Base-by-base conservation (phyloP, 2,329 filamentous ascomycete genomes). In the Fusarium nodosum region DNA sequence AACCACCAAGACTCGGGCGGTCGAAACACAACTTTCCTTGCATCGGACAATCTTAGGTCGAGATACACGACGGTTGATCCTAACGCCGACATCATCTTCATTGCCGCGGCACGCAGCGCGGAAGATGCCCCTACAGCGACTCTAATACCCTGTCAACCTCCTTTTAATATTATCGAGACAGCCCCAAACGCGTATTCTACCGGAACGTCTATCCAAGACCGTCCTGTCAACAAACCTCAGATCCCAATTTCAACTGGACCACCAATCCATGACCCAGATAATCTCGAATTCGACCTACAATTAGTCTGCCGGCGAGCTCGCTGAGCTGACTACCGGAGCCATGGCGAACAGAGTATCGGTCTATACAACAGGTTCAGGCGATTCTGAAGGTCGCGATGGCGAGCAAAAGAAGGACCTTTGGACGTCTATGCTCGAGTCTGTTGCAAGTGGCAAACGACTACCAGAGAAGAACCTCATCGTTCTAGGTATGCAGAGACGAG, bases 401-500 rank as follows among this genome's bases (percentile, higher is more conserved):
- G 90, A 92, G 74, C 90, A 91, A 69, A 94, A 93, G 82, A 93
- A 93, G 81, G 93, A 97, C 78, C 90, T 97, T 80, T 97, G 95
- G 95, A 94, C 92, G 65, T 94, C 93, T 45, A 93, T 97, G 91
- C 86, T 97, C 72, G 93, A 97, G 80, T 91, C 89, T 55, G 94
- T 96, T 73, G 93, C 94, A 74, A 97, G 92, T 80, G 93, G 93
- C 72, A 97, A 96, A 84, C 88, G 92, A 73, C 83, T 97, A 75
- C 93, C 94, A 8, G 93, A 97, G 82, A 97, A 97, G 87, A 97
- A 94, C 78, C 82, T 97, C 66, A 82, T 97, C 42, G 90, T 97
- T 24, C 82, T 97, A 77, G 94, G 93, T 93, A 85, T 69, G 85
- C 39, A 34, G 48, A 58, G 36, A 47, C 26, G 39, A 44, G 31